Evolutionary conservation across 73 alveolate genomes (phyloP).

Genomic region (Breviolum minutum): DNA sequence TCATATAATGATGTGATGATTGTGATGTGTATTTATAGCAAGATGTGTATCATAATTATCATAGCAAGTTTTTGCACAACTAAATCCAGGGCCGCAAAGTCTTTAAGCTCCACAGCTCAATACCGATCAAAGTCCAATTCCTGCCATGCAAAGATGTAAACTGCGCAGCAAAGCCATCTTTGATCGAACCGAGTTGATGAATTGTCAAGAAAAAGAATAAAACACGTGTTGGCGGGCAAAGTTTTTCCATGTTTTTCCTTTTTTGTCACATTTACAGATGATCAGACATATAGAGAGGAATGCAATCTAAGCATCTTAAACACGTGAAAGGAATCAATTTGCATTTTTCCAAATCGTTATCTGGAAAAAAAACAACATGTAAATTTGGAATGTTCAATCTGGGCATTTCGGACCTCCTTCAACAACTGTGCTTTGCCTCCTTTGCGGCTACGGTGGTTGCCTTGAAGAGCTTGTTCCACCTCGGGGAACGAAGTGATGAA

Average conservation of each 20-base stretch:
- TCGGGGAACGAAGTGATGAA: neutral
- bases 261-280: neutral
- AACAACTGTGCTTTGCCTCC: neutral
- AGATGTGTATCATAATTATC: neutral
- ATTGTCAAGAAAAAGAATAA: too few relatives aligned
- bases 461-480: conserved; percentile 31
- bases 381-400: neutral
- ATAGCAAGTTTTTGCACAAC: neutral
- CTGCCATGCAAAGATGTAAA: neutral
- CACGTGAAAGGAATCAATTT: neutral
- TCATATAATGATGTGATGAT: too few relatives aligned
- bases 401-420: neutral
- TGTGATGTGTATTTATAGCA: neutral
- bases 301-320: neutral
- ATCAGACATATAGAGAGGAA: neutral
- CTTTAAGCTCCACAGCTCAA: neutral
- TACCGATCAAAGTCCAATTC: conserved; percentile 16
- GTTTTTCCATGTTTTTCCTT: neutral
- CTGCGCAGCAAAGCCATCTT: neutral
- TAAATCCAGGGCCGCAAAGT: too few relatives aligned
- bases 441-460: neutral
- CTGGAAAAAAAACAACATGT: neutral
- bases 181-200: too few relatives aligned
- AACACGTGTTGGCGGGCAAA: neutral
- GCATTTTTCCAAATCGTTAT: neutral